Evolutionary conservation across 805 yeast species (phyloP).

Genomic region (Naumovozyma dairenensis): DNA sequence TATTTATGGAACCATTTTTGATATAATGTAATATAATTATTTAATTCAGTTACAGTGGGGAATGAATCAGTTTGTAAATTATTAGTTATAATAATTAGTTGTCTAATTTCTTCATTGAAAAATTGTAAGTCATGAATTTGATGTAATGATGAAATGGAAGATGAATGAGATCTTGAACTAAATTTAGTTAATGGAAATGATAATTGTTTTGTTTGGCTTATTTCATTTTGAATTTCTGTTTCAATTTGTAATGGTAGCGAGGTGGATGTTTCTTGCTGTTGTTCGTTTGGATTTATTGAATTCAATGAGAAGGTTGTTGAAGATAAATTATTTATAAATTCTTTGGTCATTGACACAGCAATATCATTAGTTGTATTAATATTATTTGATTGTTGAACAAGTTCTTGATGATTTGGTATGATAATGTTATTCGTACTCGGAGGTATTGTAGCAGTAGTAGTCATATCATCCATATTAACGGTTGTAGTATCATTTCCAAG

Average conservation of each 20-base stretch:
- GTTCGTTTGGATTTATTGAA: too few relatives aligned
- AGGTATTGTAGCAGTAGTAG: too few relatives aligned
- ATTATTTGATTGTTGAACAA: constrained; percentile 16
- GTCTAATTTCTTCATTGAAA: constrained; percentile 44
- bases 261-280: neutral
- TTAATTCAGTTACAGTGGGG: constrained; percentile 68
- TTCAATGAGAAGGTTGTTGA: neutral
- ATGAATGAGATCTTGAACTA: neutral
- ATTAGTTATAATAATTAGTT: constrained; percentile 43
- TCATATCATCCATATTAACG: neutral
- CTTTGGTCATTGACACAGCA: neutral
- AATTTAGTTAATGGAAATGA: constrained; percentile 4
- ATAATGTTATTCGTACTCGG: neutral
- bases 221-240: too few relatives aligned
- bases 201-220: too few relatives aligned
- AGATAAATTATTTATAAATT: neutral
- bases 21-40: constrained; percentile 60
- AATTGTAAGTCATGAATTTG: constrained; percentile 34
- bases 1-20: constrained; percentile 69
- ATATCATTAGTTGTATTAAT: neutral
- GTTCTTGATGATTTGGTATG: constrained; percentile 35
- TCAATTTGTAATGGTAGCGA: constrained; percentile 33
- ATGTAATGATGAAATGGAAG: neutral
- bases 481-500: neutral
- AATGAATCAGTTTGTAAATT: constrained; percentile 48